Base-by-base conservation (phyloP, 2,329 filamentous ascomycete genomes). In the Davidsoniella virescens region DNA sequence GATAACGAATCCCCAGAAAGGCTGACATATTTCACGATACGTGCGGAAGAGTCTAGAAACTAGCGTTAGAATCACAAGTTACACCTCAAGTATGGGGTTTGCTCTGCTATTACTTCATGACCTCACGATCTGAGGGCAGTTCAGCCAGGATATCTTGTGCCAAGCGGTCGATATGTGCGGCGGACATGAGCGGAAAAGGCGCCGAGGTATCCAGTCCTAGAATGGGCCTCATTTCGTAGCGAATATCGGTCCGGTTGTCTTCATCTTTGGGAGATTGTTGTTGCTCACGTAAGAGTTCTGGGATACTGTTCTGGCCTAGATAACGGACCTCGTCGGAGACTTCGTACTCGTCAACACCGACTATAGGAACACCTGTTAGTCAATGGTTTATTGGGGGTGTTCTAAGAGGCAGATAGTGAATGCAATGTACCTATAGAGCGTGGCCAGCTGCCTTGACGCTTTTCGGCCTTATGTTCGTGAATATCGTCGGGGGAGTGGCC, bases 1-100 rank as follows among this genome's bases (percentile, higher is more conserved):
- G 52, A 80, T 71, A 16, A 82, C 73, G 46, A 82, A 78, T 1
- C 77, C 77, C 78, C 78, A 82, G 56, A 82, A 82, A 1, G 76
- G 76, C 45, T 82, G 78, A 1, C 78, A 73, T 20, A 79, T 77
- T 58, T 81, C 76, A 60, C 80, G 80, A 64, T 81, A 82, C 2
- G 76, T 75, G 42, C 75, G 71, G 58, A 82, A 81, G 5, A 80
- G 65, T 57, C 77, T 80, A 18, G 5, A 43, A 43, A 17, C 8
- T 43, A 43, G 10, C 14, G 41, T 43, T 43, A 43, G 41, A 17
- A 43, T 17, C 9, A 4, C 39, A 41, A 10, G 20, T 12, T 7
- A 41, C n/a, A 2, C 5, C 3, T 17, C 9, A 16, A 41, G n/a
- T 17, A 41, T 17, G n/a, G 9, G 9, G 4, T 9, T 9, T 33